These are phyloP conservation scores for Torulaspora delbrueckii DNA, from an alignment of 805 yeast species.

Conservation along the genomic window DNA sequence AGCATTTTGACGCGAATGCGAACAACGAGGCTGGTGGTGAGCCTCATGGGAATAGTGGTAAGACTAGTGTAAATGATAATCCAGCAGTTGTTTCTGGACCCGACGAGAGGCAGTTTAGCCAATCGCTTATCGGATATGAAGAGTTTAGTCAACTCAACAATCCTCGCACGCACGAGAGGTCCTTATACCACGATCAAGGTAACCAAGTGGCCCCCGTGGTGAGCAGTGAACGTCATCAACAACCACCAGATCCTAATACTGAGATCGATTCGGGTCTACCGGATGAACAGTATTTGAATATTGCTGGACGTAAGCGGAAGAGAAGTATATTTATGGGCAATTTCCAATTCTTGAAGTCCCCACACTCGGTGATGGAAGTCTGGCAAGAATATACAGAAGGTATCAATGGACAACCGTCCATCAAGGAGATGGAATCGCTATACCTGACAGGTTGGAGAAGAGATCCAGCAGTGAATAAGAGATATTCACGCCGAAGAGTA, in stretches of 20 bases:
- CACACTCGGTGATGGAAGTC: conserved; percentile 46
- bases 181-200: not conserved
- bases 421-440: conserved; percentile 44
- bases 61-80: not conserved
- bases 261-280: conserved; percentile 11
- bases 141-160: conserved; percentile 7
- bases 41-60: not conserved
- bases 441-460: conserved; percentile 54
- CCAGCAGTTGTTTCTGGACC: not conserved
- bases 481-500: conserved; percentile 49
- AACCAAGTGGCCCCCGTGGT: not conserved
- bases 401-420: conserved; percentile 47
- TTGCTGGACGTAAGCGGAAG: conserved; percentile 16
- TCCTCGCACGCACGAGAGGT: not conserved
- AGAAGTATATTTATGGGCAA: conserved; percentile 32
- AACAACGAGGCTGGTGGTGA: not conserved
- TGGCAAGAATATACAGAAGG: conserved; percentile 57
- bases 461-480: conserved; percentile 49
- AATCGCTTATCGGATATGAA: conserved; percentile 7
- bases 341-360: conserved; percentile 40
- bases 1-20: not conserved
- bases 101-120: conserved; percentile 6
- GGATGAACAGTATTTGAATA: conserved; percentile 14
- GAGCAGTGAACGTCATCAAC: conserved; percentile 1
- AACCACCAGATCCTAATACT: not conserved